Evolutionary conservation across 169 alveolate species (phyloP).

Genomic region (Plasmodium relictum): DNA sequence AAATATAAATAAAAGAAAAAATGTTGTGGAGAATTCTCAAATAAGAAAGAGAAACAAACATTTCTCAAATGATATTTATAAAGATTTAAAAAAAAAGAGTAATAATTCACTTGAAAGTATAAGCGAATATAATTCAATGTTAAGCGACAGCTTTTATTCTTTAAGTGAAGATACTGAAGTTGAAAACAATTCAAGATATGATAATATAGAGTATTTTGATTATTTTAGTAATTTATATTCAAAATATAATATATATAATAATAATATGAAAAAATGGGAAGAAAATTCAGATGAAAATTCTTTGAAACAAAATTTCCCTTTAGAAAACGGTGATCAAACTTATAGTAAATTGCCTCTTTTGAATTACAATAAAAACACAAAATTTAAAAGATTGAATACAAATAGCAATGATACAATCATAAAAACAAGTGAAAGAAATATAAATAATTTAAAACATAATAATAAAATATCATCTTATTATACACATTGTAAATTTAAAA

Average conservation of each 20-base stretch:
- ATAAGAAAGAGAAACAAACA: background rate
- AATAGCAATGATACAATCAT: background rate
- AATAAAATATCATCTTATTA: background rate
- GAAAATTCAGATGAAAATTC: background rate
- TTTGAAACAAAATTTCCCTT: background rate
- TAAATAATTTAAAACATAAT: background rate
- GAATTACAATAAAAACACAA: background rate
- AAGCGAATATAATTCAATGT: background rate
- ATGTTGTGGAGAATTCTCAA: background rate
- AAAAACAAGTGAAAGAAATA: background rate
- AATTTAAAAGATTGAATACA: constrained; percentile 10
- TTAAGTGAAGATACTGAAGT: constrained; percentile 12
- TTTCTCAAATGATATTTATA: constrained; percentile 4
- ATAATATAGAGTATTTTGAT: constrained; percentile 9
- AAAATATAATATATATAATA: constrained; percentile 33
- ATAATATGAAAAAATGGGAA: background rate
- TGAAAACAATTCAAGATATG: background rate
- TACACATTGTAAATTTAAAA: background rate
- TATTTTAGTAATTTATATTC: constrained; percentile 38
- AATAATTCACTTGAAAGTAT: background rate
- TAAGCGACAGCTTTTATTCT: constrained; percentile 33
- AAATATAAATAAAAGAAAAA: constrained; percentile 8
- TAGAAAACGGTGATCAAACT: background rate
- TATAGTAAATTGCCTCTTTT: background rate
- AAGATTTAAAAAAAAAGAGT: background rate